A percentile compares a stretch with the other conserved stretches of the same genome.
Evolutionary conservation across 2,329 filamentous ascomycete genomes (phyloP).

Genomic region (Monosporascus sp.): DNA sequence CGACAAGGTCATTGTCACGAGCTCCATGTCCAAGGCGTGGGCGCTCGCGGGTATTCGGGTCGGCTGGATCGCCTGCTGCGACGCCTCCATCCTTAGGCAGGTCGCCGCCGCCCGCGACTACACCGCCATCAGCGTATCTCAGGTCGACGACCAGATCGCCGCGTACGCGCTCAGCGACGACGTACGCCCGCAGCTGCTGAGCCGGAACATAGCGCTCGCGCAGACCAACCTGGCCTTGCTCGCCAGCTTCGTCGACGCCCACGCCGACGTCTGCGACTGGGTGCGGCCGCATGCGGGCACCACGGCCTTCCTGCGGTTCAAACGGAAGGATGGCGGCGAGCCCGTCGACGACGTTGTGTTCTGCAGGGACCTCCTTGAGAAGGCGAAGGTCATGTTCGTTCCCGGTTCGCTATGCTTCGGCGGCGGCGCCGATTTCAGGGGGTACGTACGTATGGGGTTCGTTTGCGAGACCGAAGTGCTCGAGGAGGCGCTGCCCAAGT

Average conservation of each 20-base stretch:
- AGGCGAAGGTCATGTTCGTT: slow-evolving; percentile 67
- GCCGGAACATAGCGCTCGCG: slow-evolving; percentile 59
- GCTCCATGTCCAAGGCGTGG: slow-evolving; percentile 83
- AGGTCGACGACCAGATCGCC: slow-evolving; percentile 74
- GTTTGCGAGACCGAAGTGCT: slow-evolving; percentile 67
- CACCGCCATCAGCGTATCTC: slow-evolving; percentile 81
- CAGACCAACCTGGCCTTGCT: slow-evolving; percentile 55
- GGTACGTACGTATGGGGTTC: slow-evolving; percentile 74
- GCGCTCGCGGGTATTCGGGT: slow-evolving; percentile 74
- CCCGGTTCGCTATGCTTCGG: slow-evolving; percentile 74
- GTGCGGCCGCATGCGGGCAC: slow-evolving; percentile 72
- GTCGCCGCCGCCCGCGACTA: slow-evolving; percentile 68
- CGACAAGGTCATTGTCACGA: slow-evolving; percentile 63
- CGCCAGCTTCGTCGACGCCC: slow-evolving; percentile 55
- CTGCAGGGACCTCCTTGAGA: slow-evolving; percentile 61
- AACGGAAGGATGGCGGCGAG: slow-evolving; percentile 44
- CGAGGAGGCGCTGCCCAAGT: slow-evolving; percentile 53
- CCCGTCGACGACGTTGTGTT: slow-evolving; percentile 68
- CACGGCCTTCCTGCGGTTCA: slow-evolving; percentile 70
- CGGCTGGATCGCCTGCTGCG: slow-evolving; percentile 74
- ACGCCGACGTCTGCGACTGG: slow-evolving; percentile 58
- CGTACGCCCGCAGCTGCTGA: slow-evolving; percentile 36
- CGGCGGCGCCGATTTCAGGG: slow-evolving; percentile 44
- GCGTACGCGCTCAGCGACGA: slow-evolving; percentile 60
- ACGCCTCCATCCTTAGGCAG: slow-evolving; percentile 54